Percentiles rank a stretch among this genome's conserved stretches.
These are phyloP conservation scores for Starmerella bombicola DNA, from an alignment of 805 yeast genomes.

Conservation along the genomic window DNA sequence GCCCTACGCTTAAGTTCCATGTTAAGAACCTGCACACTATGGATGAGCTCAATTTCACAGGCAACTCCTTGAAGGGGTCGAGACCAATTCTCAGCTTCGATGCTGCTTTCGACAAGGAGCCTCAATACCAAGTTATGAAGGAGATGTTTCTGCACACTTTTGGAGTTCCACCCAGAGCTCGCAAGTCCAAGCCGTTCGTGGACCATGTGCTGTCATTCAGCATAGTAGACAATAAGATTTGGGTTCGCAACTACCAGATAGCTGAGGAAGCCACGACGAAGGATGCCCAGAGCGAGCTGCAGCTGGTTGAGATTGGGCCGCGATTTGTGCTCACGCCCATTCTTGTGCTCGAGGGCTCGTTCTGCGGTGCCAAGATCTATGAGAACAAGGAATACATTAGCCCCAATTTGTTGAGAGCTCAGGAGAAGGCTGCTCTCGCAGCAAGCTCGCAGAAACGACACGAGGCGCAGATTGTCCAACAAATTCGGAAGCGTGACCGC, in stretches of 20 bases:
- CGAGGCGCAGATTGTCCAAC: slow-evolving; percentile 65
- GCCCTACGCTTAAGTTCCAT: slow-evolving; percentile 90
- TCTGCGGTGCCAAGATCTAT: slow-evolving; percentile 94
- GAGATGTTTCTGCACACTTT: slow-evolving; percentile 71
- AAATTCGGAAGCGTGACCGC: slow-evolving; percentile 61
- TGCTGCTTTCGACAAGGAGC: slow-evolving; percentile 52
- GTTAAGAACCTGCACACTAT: slow-evolving; percentile 90
- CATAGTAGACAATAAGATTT: slow-evolving; percentile 82
- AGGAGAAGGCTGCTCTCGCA: slow-evolving; percentile 66
- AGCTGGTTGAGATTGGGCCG: slow-evolving; percentile 91
- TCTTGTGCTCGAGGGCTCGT: slow-evolving; percentile 87
- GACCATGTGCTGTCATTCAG: slow-evolving; percentile 92
- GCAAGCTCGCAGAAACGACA: slow-evolving; percentile 63
- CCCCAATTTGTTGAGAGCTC: slow-evolving; percentile 91
- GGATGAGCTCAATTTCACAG: slow-evolving; percentile 92
- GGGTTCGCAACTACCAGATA: slow-evolving; percentile 93
- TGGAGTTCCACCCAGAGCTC: slow-evolving; percentile 90
- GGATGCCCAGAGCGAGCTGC: slow-evolving; percentile 41
- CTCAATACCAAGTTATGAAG: slow-evolving; percentile 64
- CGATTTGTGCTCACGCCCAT: slow-evolving; percentile 87
- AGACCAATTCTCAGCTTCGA: slow-evolving; percentile 90
- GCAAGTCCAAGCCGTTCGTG: slow-evolving; percentile 85
- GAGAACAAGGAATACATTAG: slow-evolving; percentile 95
- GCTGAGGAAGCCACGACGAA: slow-evolving; percentile 38
- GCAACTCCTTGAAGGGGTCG: slow-evolving; percentile 90